Percentiles rank a stretch among this genome's conserved stretches.
phyloP scores from a whole-genome alignment of 2,329 filamentous ascomycete genomes.

The Fusarium nanum region DNA sequence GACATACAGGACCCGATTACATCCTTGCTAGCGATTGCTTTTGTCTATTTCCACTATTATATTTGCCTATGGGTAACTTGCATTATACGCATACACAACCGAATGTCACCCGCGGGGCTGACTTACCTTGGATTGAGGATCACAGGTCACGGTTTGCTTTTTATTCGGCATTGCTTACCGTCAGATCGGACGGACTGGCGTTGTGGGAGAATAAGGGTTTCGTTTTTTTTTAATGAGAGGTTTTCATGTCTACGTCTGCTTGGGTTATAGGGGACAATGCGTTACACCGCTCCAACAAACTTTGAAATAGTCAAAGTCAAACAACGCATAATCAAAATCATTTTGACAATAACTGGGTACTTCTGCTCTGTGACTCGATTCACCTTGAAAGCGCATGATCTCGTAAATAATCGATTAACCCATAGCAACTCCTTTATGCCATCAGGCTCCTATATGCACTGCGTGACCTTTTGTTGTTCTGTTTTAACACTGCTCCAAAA shows the following conservation, averaged over 20 bases:
- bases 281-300: slow-evolving; percentile 13
- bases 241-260: slow-evolving; percentile 23
- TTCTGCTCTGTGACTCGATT: slow-evolving; percentile 32
- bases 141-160: slow-evolving; percentile 15
- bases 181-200: slow-evolving; percentile 37
- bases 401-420: slow-evolving; percentile 31
- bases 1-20: slow-evolving; percentile 2
- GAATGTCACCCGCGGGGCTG: slow-evolving; percentile 4
- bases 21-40: slow-evolving; percentile 28
- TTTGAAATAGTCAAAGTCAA: slow-evolving; percentile 22
- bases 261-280: slow-evolving; percentile 3
- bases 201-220: slow-evolving; percentile 20
- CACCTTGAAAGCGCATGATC: slow-evolving; percentile 17
- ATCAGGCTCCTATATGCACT: slow-evolving; percentile 18
- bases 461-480: slow-evolving; percentile 1
- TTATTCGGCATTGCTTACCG: slow-evolving; percentile 28
- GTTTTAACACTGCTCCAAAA: slow-evolving; percentile 9
- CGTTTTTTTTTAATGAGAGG: background rate
- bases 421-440: slow-evolving; percentile 37
- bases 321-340: slow-evolving; percentile 27
- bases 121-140: slow-evolving; percentile 32
- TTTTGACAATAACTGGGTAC: slow-evolving; percentile 25
- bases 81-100: slow-evolving; percentile 7
- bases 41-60: slow-evolving; percentile 10
- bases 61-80: background rate